phyloP scores from a whole-genome alignment of 331 rosid genomes.

The Dryas integrifolia region DNA sequence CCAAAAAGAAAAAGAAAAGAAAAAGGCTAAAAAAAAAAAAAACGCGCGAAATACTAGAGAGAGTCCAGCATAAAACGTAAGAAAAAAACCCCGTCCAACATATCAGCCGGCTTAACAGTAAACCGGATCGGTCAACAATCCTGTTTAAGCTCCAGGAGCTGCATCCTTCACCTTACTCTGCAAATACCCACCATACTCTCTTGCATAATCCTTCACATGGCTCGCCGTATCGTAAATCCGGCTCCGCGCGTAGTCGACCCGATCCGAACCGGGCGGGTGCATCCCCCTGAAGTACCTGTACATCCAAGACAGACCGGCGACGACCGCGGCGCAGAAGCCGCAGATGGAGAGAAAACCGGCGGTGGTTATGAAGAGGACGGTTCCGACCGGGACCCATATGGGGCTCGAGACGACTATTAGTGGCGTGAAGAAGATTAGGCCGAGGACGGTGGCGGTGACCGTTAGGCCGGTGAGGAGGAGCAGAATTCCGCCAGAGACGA shows the following conservation, averaged over 20 bases:
- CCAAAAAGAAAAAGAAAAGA: not conserved
- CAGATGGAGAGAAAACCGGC: conserved; percentile 46
- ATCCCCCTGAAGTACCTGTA: conserved; percentile 67
- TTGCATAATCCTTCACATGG: conserved; percentile 82
- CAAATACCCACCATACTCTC: conserved; percentile 90
- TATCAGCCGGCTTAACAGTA: not conserved
- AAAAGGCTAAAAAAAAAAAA: not conserved
- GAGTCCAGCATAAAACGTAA: not conserved
- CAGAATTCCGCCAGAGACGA: conserved; percentile 53
- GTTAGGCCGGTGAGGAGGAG: conserved; percentile 65
- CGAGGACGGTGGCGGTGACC: conserved; percentile 33
- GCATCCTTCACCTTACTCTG: conserved; percentile 82
- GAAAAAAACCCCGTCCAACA: not conserved
- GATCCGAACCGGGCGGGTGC: conserved; percentile 79
- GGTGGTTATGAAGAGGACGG: conserved; percentile 33
- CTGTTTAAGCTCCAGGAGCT: conserved; percentile 71
- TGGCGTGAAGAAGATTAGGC: conserved; percentile 53
- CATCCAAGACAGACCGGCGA: conserved; percentile 56
- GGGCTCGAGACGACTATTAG: conserved; percentile 61
- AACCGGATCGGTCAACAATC: not conserved
- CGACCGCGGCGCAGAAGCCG: conserved; percentile 41
- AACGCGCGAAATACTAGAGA: not conserved
- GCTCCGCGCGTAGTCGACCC: conserved; percentile 65
- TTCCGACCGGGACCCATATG: conserved; percentile 61
- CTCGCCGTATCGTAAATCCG: conserved; percentile 75